These are phyloP conservation scores for Pseudogymnoascus sp. DNA, from an alignment of 2,329 filamentous ascomycete species.

Conservation along the genomic window DNA sequence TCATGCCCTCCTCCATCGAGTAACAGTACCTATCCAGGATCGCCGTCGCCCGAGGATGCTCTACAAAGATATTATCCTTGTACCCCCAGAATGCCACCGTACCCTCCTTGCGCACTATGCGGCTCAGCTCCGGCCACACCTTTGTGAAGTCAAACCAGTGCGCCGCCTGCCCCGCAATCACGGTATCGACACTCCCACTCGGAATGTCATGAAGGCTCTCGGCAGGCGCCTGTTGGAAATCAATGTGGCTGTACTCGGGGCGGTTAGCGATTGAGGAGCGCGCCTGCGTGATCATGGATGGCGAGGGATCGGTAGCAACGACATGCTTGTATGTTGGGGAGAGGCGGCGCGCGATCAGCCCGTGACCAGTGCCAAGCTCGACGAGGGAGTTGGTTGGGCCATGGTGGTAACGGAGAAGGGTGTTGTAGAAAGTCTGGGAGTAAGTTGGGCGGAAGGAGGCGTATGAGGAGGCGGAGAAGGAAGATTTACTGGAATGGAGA, in stretches of 20 bases:
- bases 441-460: slow-evolving; percentile 53
- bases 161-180: slow-evolving; percentile 46
- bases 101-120: slow-evolving; percentile 46
- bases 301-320: slow-evolving; percentile 48
- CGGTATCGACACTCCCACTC: slow-evolving; percentile 43
- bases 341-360: slow-evolving; percentile 46
- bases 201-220: slow-evolving; percentile 45
- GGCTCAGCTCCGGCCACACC: slow-evolving; percentile 46
- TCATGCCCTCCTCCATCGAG: slow-evolving; percentile 38
- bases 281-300: slow-evolving; percentile 48
- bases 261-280: slow-evolving; percentile 29
- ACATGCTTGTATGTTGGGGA: slow-evolving; percentile 43
- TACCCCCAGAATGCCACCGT: slow-evolving; percentile 60
- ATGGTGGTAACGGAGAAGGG: slow-evolving; percentile 46
- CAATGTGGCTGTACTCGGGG: slow-evolving; percentile 33
- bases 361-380: slow-evolving; percentile 58
- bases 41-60: slow-evolving; percentile 41
- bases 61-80: slow-evolving; percentile 52
- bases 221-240: slow-evolving; percentile 41
- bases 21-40: slow-evolving; percentile 50
- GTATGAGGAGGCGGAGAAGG: slow-evolving; percentile 49
- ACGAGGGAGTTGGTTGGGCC: slow-evolving; percentile 32
- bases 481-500: slow-evolving; percentile 38
- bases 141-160: slow-evolving; percentile 57
- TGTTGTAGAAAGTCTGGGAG: slow-evolving; percentile 44